These are phyloP conservation scores for Metarhizium sp. DNA, from an alignment of 2,329 filamentous ascomycete species.

Conservation along the genomic window DNA sequence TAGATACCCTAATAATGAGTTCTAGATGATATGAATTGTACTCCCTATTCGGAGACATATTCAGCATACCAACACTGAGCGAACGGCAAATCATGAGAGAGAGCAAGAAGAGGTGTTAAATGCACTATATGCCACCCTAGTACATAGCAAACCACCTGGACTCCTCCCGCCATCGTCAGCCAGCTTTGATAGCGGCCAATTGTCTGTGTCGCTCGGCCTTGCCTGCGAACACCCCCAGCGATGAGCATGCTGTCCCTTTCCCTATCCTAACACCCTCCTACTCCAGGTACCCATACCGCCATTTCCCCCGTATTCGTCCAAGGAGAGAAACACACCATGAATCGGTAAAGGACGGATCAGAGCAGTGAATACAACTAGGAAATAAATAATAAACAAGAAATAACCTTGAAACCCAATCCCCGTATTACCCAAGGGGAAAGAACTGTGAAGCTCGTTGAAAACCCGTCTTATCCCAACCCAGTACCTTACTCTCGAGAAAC, in stretches of 20 bases:
- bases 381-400: not conserved
- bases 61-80: not conserved
- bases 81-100: not conserved
- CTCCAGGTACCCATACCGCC: not conserved
- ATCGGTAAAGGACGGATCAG: not conserved
- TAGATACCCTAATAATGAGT: not conserved
- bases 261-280: not conserved
- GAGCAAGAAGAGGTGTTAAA: not conserved
- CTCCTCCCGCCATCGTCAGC: not conserved
- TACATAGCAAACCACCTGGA: not conserved
- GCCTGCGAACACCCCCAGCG: not conserved
- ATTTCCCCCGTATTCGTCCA: not conserved
- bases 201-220: not conserved
- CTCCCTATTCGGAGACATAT: not conserved
- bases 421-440: not conserved
- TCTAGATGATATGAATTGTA: not conserved
- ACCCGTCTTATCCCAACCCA: not conserved
- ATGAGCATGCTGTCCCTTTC: not conserved
- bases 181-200: not conserved
- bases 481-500: not conserved
- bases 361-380: not conserved
- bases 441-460: constrained; percentile 2
- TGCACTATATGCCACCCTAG: not conserved
- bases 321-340: not conserved
- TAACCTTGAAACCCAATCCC: not conserved